Base-by-base conservation (phyloP, 2,329 filamentous ascomycete genomes). In the Aureobasidium sp. region DNA sequence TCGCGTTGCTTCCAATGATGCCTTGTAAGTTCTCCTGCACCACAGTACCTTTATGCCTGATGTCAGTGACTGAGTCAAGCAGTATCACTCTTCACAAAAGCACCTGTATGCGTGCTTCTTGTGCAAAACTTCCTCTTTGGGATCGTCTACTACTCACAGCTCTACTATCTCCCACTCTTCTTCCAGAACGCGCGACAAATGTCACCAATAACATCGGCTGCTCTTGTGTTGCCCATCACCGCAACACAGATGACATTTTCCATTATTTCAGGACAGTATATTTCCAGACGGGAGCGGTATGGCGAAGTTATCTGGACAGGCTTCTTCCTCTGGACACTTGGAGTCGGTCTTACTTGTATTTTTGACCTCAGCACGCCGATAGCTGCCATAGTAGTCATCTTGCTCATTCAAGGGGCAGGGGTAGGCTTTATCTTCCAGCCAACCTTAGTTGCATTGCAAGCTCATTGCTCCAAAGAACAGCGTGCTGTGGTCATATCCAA, bases 401-500 rank as follows among this genome's bases (percentile, higher is more conserved):
- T 84, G 11, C 63, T 81, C 8, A 69, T 86, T 5, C 72, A 81
- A 36, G 80, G 83, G 2, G 68, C 78, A 3, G 83, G 83, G 9
- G 73, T 84, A 0, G 85, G 85, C 1, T 77, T 75, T 62, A 74
- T 76, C 5, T 80, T 81, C 64, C 80, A 82, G 63, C 79, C 80
- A 4, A 79, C 77, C 0, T 74, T 87, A 0, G 78, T 86, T 6
- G 84, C 83, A 1, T 50, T 71, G 34, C 70, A 71, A 57, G 70
- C 70, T 5, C 82, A 86, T 68, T 80, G 77, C 27, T 74, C 77
- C 1, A 83, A 83, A 67, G 72, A 78, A 0, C 80, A 86, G 47
- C 78, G 85, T 25, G 85, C 85, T 0, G 81, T 87, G 1, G 79
- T 86, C 25, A 86, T 86, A 39, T 83, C 82, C 2, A 80, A 81